phyloP scores from a whole-genome alignment of 2,329 filamentous ascomycete species.

The Fusarium sp. region DNA sequence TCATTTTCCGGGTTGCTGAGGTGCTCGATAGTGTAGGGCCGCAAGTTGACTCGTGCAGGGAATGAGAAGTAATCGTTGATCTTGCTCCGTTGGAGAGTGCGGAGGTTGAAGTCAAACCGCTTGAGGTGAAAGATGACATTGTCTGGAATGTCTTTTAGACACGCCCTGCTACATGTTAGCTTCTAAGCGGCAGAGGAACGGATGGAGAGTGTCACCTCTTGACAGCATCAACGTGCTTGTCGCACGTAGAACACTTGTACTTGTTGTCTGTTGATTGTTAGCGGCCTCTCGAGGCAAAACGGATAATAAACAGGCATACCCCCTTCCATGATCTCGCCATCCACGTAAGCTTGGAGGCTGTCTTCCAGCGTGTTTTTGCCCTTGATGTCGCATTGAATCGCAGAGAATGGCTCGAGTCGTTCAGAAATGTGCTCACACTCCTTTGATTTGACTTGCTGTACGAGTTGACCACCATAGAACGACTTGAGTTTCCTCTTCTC shows the following conservation, averaged over 20 bases:
- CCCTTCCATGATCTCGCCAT: constrained; percentile 96
- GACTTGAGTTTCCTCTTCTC: constrained; percentile 79
- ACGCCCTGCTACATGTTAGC: constrained; percentile 68
- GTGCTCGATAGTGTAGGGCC: constrained; percentile 88
- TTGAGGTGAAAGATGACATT: constrained; percentile 97
- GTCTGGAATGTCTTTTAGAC: constrained; percentile 90
- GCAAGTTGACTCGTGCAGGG: constrained; percentile 84
- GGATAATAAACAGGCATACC: constrained; percentile 55
- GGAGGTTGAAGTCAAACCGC: constrained; percentile 83
- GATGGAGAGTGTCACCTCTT: constrained; percentile 69
- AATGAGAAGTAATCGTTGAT: constrained; percentile 97
- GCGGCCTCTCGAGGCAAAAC: background rate
- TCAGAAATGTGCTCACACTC: constrained; percentile 96
- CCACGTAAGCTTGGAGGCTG: constrained; percentile 93
- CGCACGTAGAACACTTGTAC: constrained; percentile 94
- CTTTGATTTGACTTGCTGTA: constrained; percentile 95
- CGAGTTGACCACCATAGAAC: constrained; percentile 91
- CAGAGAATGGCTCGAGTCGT: constrained; percentile 88
- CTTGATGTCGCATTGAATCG: constrained; percentile 96
- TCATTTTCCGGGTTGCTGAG: constrained; percentile 71
- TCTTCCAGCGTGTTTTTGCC: constrained; percentile 86
- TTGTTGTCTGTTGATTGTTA: constrained; percentile 80
- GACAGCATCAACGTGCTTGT: constrained; percentile 89
- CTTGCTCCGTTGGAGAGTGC: constrained; percentile 83
- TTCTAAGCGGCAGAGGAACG: background rate